phyloP scores from a whole-genome alignment of 306 rosid genomes.

The barrel medic (Medicago truncatula) region DNA sequence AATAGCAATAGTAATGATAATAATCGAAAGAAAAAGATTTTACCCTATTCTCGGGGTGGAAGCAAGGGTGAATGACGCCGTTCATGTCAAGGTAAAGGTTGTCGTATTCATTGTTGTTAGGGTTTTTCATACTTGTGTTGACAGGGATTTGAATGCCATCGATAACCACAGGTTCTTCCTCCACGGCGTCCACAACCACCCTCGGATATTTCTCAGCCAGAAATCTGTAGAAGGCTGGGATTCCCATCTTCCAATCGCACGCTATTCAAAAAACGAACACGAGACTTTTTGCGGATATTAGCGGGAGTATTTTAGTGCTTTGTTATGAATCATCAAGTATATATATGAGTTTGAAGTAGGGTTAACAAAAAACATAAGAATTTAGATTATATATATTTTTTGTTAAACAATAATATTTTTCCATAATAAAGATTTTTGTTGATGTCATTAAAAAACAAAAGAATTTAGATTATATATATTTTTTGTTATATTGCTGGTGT shows the following conservation, averaged over 20 bases:
- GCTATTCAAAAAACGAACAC: no score
- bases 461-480: no score
- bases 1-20: background rate
- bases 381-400: no score
- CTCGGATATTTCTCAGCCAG: slow-evolving; percentile 88
- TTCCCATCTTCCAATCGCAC: slow-evolving; percentile 62
- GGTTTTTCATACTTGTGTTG: slow-evolving; percentile 80
- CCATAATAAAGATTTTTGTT: no score
- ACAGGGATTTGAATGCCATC: slow-evolving; percentile 60
- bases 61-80: background rate
- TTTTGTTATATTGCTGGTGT: no score
- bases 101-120: slow-evolving; percentile 24
- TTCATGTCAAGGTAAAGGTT: background rate
- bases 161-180: slow-evolving; percentile 19
- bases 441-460: no score
- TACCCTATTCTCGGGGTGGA: slow-evolving; percentile 43
- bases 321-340: no score
- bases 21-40: background rate
- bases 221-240: slow-evolving; percentile 93
- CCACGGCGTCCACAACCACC: slow-evolving; percentile 78
- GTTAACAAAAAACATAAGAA: no score
- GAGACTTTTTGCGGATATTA: no score
- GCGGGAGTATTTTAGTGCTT: no score
- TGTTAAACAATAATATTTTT: no score
- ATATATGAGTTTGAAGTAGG: no score